Percentiles rank a stretch among this genome's conserved stretches.
Conservation (phyloP, 1,284 basidiomycete genomes). For the Thelephora terrestris region DNA sequence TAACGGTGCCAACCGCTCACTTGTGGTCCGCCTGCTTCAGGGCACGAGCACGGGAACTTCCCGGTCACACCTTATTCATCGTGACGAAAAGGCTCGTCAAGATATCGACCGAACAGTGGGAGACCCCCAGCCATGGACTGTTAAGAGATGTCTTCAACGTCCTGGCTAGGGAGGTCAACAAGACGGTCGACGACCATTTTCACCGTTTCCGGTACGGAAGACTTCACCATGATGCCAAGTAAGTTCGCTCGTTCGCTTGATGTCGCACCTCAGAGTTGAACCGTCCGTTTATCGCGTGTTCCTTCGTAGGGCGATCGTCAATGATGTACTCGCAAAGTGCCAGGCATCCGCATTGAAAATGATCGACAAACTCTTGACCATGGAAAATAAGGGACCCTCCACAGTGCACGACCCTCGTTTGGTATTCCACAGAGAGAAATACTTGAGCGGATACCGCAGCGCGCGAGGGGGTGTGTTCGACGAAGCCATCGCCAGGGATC, state of each 20-base stretch:
- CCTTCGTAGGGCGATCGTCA: slow-evolving; percentile 39
- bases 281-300: no score
- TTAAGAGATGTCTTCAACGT: slow-evolving; percentile 34
- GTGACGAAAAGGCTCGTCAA: slow-evolving; percentile 43
- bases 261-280: not conserved
- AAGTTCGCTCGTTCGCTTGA: slow-evolving; percentile 14
- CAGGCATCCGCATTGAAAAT: slow-evolving; percentile 28
- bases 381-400: slow-evolving; percentile 21
- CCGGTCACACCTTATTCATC: slow-evolving; percentile 53
- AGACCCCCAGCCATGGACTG: slow-evolving; percentile 33
- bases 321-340: slow-evolving; percentile 36
- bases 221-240: slow-evolving; percentile 46
- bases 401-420: slow-evolving; percentile 26
- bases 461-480: no score
- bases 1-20: not conserved
- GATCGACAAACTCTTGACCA: slow-evolving; percentile 24
- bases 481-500: no score
- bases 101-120: slow-evolving; percentile 39
- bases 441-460: slow-evolving; percentile 21
- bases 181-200: slow-evolving; percentile 39
- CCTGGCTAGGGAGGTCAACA: slow-evolving; percentile 30
- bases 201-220: slow-evolving; percentile 39
- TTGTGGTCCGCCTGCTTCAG: slow-evolving; percentile 24
- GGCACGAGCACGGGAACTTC: slow-evolving; percentile 57
- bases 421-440: slow-evolving; percentile 20